Base-by-base conservation (phyloP, 2,329 filamentous ascomycete genomes). In the Gyromitra esculenta region DNA sequence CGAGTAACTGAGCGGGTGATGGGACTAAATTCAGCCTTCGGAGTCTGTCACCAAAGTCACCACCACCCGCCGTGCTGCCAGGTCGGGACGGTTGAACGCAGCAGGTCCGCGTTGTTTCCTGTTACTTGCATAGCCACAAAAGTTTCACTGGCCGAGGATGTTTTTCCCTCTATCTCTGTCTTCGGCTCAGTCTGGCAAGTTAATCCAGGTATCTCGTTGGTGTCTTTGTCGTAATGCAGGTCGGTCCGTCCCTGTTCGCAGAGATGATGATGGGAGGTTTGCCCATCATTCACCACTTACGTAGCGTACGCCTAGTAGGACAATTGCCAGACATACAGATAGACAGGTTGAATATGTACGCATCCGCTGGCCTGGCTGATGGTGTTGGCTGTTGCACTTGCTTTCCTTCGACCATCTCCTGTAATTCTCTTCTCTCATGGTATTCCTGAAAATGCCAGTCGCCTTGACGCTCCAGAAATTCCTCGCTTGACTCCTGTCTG, bases 401-500 rank as follows among this genome's bases (percentile, higher is more conserved):
- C 52, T 43, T 45, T 69, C 9, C 43, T 60, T 67, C 59, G 57
- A 54, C 37, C 37, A 59, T 65, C 60, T 56, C 48, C 64, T 57
- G 21, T 39, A 35, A n/a, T 59, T 54, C 48, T 45, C 52, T 66
- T 39, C 39, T 50, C 57, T 63, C 45, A 52, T 43, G 31, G 25
- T 64, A 52, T 62, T 67, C 68, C 69, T 63, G 48, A 60, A 76
- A 67, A 68, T 76, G 70, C 63, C 73, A 64, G 31, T 68, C 73
- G 73, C 73, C 68, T 59, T 73, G 18, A 73, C 66, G 54, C 60
- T 76, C 62, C 35, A 56, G 54, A 41, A 76, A 68, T 75, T 75
- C 45, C 60, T 77, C 66, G 75, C 64, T 77, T 75, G 75, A 56
- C 39, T 73, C 73, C 48, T 75, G 73, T 54, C 45, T 43, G 15